Conservation (phyloP, 208 protist species). For the Herpetomonas tarakana region DNA sequence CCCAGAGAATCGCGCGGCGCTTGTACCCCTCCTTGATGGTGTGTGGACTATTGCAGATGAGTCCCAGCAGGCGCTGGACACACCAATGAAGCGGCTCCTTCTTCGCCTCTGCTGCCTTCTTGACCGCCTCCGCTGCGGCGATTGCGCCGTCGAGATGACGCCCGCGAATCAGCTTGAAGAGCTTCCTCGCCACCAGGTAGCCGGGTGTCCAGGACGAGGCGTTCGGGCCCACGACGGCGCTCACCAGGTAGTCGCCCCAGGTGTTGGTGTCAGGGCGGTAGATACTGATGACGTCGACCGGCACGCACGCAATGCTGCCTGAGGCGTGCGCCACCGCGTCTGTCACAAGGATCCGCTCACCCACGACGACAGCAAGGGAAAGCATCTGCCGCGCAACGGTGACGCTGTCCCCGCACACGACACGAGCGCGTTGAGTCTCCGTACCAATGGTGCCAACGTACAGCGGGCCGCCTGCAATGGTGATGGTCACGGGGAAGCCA, state of each 20-base stretch:
- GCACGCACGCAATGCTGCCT: conserved; percentile 23
- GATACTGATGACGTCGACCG: conserved; percentile 44
- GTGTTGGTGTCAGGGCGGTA: conserved; percentile 19
- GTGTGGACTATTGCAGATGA: conserved; percentile 19
- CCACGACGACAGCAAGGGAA: conserved; percentile 27
- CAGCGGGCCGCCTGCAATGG: conserved; percentile 39
- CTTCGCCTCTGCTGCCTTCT: conserved; percentile 1
- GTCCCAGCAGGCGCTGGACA: conserved; percentile 17
- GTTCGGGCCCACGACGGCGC: conserved; percentile 26
- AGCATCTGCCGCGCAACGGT: conserved; percentile 27
- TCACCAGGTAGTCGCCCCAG: conserved; percentile 31
- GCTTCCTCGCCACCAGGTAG: conserved; percentile 21
- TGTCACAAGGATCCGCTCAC: conserved; percentile 34
- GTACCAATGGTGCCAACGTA: conserved; percentile 55
- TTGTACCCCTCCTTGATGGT: conserved; percentile 37
- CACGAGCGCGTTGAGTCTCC: conserved; percentile 45
- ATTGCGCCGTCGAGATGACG: conserved; percentile 29
- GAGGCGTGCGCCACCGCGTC: conserved; percentile 33
- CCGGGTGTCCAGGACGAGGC: conserved; percentile 11
- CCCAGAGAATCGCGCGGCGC: conserved; percentile 25
- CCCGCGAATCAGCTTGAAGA: conserved; percentile 44
- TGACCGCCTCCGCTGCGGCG: conserved; percentile 15
- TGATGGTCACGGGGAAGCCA: conserved; percentile 27
- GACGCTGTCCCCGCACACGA: conserved; percentile 40
- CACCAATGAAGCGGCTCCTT: conserved; percentile 23